These are phyloP conservation scores for Elaeis guineensis DNA, from an alignment of 176 grass and related monocot species.

Conservation along the genomic window DNA sequence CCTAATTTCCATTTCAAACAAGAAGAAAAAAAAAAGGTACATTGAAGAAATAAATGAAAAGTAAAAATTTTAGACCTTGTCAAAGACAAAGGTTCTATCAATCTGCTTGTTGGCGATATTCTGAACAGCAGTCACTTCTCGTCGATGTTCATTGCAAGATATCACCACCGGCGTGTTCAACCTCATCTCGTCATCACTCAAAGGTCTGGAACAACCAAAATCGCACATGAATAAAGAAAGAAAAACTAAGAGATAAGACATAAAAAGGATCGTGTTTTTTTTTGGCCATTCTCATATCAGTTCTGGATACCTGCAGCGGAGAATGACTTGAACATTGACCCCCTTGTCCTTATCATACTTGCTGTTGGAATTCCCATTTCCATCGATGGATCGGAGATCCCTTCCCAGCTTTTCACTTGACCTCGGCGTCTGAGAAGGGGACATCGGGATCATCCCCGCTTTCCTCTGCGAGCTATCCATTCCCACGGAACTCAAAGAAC, in stretches of 20 bases:
- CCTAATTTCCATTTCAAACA: not conserved
- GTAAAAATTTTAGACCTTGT: conserved; percentile 52
- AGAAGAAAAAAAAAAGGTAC: not conserved
- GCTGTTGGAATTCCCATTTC: conserved; percentile 39
- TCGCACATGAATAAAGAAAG: not conserved
- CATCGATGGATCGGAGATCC: conserved; percentile 65
- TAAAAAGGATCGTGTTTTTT: not conserved
- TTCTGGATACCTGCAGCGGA: conserved; percentile 74
- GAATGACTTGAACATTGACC: conserved; percentile 98
- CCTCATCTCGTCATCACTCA: conserved; percentile 87
- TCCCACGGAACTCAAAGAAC: not conserved
- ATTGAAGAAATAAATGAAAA: conserved; percentile 11
- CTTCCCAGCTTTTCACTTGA: conserved; percentile 58
- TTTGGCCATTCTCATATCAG: no score
- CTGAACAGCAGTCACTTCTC: conserved; percentile 85
- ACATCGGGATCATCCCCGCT: conserved; percentile 42
- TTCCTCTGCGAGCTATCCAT: conserved; percentile 60
- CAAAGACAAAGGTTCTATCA: conserved; percentile 78
- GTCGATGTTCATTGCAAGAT: conserved; percentile 72
- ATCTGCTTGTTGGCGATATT: conserved; percentile 97
- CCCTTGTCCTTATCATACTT: conserved; percentile 92
- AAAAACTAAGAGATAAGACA: not conserved
- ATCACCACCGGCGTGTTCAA: conserved; percentile 82
- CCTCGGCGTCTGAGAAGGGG: conserved; percentile 59
- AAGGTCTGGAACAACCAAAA: conserved; percentile 45